A percentile compares a stretch with the other conserved stretches of the same genome.
Evolutionary conservation across 2,329 filamentous ascomycete genomes (phyloP).

Genomic region (Exophiala viscosa): DNA sequence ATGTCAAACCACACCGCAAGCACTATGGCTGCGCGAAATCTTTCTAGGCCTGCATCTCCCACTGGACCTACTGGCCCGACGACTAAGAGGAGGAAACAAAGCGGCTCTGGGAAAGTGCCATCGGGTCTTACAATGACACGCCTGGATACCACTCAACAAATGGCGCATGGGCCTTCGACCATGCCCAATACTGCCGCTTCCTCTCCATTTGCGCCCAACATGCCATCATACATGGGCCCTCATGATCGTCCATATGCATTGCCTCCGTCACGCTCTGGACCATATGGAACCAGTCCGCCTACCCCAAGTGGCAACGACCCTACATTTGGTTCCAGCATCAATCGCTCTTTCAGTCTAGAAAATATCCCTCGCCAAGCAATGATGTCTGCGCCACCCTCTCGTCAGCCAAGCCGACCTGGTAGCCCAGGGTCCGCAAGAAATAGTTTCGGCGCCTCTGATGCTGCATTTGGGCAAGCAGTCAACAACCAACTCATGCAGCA

Average conservation of each 20-base stretch:
- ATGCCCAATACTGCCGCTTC: slow-evolving; percentile 41
- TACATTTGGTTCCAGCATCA: slow-evolving; percentile 53
- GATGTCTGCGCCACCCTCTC: slow-evolving; percentile 68
- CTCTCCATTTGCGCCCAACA: slow-evolving; percentile 41
- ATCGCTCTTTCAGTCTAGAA: slow-evolving; percentile 63
- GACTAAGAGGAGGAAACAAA: slow-evolving; percentile 79
- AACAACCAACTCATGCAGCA: slow-evolving; percentile 28
- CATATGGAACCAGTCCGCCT: slow-evolving; percentile 59
- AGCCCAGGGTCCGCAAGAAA: slow-evolving; percentile 58
- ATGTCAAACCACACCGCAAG: slow-evolving; percentile 41
- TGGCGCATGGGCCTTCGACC: slow-evolving; percentile 26
- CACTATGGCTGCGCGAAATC: slow-evolving; percentile 55
- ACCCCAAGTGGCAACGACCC: slow-evolving; percentile 65
- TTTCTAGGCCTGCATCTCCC: slow-evolving; percentile 73
- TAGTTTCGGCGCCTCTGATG: slow-evolving; percentile 42
- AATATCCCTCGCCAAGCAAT: slow-evolving; percentile 61
- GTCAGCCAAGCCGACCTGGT: slow-evolving; percentile 71
- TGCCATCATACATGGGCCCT: slow-evolving; percentile 36
- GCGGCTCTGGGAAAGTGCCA: slow-evolving; percentile 65
- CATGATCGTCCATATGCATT: slow-evolving; percentile 47
- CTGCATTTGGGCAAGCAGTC: slow-evolving; percentile 30
- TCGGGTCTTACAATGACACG: slow-evolving; percentile 76
- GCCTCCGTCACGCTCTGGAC: slow-evolving; percentile 40
- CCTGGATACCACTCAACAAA: slow-evolving; percentile 57
- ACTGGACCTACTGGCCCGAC: slow-evolving; percentile 60